These are phyloP conservation scores for Lentinula raphanica DNA, from an alignment of 768 basidiomycete genomes.

Conservation along the genomic window DNA sequence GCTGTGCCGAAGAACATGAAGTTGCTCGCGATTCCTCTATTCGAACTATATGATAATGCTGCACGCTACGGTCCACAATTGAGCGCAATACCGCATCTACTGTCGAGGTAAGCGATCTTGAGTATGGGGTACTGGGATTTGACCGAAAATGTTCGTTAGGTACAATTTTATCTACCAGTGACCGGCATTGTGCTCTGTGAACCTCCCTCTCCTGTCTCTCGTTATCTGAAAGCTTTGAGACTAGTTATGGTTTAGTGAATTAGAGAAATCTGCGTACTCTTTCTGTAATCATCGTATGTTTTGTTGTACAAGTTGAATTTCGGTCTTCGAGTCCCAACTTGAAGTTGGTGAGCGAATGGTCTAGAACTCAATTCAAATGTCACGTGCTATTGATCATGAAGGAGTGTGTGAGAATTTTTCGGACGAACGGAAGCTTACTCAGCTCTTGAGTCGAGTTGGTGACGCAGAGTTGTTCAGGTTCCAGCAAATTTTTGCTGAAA, in stretches of 20 bases:
- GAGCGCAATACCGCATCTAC: slow-evolving; percentile 86
- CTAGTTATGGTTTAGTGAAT: not conserved
- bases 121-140: slow-evolving; percentile 12
- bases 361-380: no score
- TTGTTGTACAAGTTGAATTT: no score
- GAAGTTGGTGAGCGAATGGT: no score
- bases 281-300: no score
- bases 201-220: not conserved
- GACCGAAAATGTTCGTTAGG: slow-evolving; percentile 30
- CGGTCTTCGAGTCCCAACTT: no score
- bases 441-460: no score
- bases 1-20: slow-evolving; percentile 99
- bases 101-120: slow-evolving; percentile 56
- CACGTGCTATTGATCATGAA: no score
- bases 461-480: not conserved
- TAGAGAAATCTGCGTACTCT: no score
- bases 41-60: slow-evolving; percentile 96
- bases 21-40: slow-evolving; percentile 90
- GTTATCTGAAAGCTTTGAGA: not conserved
- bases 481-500: not conserved
- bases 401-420: no score
- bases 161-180: slow-evolving; percentile 81
- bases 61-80: slow-evolving; percentile 92
- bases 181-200: not conserved
- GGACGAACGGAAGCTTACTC: no score